Evolutionary conservation across 2,329 filamentous ascomycete genomes (phyloP), one percentile per base, ranked within the genome.

Genomic region (Ascochyta clinopodiicola): DNA sequence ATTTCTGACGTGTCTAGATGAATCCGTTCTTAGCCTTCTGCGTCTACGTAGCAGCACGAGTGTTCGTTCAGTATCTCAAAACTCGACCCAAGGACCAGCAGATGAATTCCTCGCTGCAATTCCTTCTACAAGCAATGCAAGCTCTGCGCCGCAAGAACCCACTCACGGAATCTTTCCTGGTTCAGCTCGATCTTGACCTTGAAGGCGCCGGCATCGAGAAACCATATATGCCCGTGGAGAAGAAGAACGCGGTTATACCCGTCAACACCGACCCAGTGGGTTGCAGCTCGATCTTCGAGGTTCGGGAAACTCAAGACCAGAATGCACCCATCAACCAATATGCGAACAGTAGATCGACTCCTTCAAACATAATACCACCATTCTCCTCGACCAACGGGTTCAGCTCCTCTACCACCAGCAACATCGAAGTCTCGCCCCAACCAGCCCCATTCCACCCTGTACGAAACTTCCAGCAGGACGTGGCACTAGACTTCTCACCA

Each of bases 51-150:
- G 90, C 94, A 10, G 91, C 94, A 21, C 86, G 95, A 46, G 94
- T 98, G 0, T 98, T 98, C 70, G 89, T 98, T 7, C 94, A 98
- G 73, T 97, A 96, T 69, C 82, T 98, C n/a, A 97, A 96, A 76
- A 95, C 90, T 52, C 84, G 89, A n/a, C 92, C 93, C 0, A 88
- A 94, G 27, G 94, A 98, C 74, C 86, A 82, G 69, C 90, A 86
- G 74, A 90, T 86, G 62, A 86, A 82, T 17, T 89, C 94, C 51
- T 93, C 92, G 0, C 79, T 98, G n/a, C 88, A 93, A 51, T 98
- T 99, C 72, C 82, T 98, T 15, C 83, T 98, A 2, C 88, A 89
- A 19, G 93, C 94, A 5, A 96, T 99, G 87, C 90, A 92, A 62
- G 92, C 91, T 4, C 78, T 98, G 62, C 96, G 96, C 76, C 85